A percentile compares a stretch with the other conserved stretches of the same genome.
phyloP scores from a whole-genome alignment of 2,329 filamentous ascomycete genomes.

The Bipolaris sorokiniana region DNA sequence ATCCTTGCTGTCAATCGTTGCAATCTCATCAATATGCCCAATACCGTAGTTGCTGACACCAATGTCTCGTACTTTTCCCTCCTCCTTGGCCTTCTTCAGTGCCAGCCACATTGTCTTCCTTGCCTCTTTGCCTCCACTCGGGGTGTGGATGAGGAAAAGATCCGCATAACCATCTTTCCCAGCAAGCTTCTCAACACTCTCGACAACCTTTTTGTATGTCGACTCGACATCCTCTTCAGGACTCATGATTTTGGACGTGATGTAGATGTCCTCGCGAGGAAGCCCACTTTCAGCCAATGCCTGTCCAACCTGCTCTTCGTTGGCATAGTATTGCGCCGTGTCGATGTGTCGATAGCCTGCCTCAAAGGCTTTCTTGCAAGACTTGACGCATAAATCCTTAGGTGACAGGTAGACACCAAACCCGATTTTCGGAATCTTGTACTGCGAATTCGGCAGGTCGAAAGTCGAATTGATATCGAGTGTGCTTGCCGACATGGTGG shows the following conservation, averaged over 20 bases:
- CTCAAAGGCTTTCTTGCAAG: conserved; percentile 64
- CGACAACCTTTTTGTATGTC: conserved; percentile 64
- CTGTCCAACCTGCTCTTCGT: conserved; percentile 70
- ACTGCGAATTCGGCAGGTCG: conserved; percentile 57
- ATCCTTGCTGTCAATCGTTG: conserved; percentile 62
- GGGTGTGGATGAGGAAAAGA: conserved; percentile 72
- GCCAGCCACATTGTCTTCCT: conserved; percentile 70
- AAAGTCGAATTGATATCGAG: conserved; percentile 57
- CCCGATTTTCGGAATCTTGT: conserved; percentile 69
- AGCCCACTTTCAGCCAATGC: conserved; percentile 65
- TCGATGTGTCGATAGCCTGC: conserved; percentile 69
- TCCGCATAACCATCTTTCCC: conserved; percentile 69
- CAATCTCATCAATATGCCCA: conserved; percentile 72
- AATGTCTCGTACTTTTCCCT: conserved; percentile 68
- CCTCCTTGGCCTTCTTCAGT: conserved; percentile 65
- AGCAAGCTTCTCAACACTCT: conserved; percentile 67
- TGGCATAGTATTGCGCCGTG: conserved; percentile 72
- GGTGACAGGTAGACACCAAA: conserved; percentile 74
- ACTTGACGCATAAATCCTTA: conserved; percentile 60
- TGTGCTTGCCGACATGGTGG: conserved; percentile 23
- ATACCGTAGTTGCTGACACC: conserved; percentile 76
- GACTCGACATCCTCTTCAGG: conserved; percentile 61
- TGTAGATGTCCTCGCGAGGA: conserved; percentile 65
- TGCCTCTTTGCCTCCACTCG: conserved; percentile 60
- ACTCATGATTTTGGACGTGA: conserved; percentile 73